Conservation (phyloP, 2,329 filamentous ascomycete genomes). For the Neopestalotiopsis sp. region DNA sequence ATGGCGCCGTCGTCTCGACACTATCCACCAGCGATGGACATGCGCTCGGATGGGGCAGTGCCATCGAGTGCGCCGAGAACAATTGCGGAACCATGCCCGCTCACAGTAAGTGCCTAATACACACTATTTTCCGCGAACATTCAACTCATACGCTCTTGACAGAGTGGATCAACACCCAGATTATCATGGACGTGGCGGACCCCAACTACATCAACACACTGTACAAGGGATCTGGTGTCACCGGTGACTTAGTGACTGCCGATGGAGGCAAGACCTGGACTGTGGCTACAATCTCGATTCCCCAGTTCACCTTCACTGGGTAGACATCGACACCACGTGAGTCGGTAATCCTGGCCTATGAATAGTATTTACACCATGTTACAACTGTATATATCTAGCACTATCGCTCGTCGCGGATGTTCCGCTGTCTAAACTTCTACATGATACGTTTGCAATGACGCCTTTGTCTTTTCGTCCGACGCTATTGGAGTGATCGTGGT, state of each 20-base stretch:
- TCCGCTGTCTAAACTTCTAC: too few relatives aligned
- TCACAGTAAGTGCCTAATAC: constrained; percentile 35
- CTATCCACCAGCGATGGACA: constrained; percentile 25
- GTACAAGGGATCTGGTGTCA: constrained; percentile 42
- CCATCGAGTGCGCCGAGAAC: constrained; percentile 39
- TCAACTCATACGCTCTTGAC: background rate
- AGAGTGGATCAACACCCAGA: constrained; percentile 45
- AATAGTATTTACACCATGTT: too few relatives aligned
- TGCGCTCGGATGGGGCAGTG: constrained; percentile 26
- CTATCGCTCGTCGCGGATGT: too few relatives aligned
- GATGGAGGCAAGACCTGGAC: constrained; percentile 49
- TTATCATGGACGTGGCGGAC: constrained; percentile 34
- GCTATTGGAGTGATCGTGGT: too few relatives aligned
- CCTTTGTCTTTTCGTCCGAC: too few relatives aligned
- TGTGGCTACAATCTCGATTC: constrained; percentile 42
- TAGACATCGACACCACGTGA: background rate
- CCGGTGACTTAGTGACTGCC: constrained; percentile 42
- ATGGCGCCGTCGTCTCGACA: constrained; percentile 22
- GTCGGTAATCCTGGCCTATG: too few relatives aligned
- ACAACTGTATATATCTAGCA: too few relatives aligned
- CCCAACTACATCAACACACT: constrained; percentile 44
- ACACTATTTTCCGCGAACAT: background rate
- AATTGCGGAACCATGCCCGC: constrained; percentile 45
- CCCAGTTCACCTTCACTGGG: constrained; percentile 28
- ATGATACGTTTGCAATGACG: too few relatives aligned